phyloP scores from a whole-genome alignment of 495 filamentous ascomycete genomes.

The Lichenothelia convexa region DNA sequence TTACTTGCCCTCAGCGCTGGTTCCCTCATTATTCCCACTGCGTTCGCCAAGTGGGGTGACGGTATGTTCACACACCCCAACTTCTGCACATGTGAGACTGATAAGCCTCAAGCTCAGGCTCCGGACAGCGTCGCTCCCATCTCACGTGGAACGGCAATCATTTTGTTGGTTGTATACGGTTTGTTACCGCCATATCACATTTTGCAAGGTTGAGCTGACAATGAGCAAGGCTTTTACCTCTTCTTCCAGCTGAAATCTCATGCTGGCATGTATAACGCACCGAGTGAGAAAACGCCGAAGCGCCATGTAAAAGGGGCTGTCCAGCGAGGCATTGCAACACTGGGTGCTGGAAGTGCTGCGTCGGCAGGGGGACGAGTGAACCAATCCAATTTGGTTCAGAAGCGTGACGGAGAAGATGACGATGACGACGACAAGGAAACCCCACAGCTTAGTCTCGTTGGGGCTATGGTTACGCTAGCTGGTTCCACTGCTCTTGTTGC shows the following conservation, averaged over 20 bases:
- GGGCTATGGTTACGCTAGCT: conserved; percentile 51
- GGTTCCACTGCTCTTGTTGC: conserved; percentile 64
- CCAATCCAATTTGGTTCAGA: conserved; percentile 27
- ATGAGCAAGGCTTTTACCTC: too few relatives aligned
- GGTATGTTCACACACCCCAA: background rate
- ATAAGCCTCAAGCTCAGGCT: too few relatives aligned
- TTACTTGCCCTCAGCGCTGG: conserved; percentile 63
- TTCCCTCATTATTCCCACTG: conserved; percentile 74
- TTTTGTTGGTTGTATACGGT: conserved; percentile 15
- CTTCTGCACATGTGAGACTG: too few relatives aligned
- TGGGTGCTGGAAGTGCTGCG: conserved; percentile 22
- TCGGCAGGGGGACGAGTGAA: conserved; percentile 25
- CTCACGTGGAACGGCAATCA: conserved; percentile 14
- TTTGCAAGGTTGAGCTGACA: too few relatives aligned
- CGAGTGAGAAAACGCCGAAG: conserved; percentile 45
- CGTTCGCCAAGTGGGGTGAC: conserved; percentile 47
- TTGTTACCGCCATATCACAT: too few relatives aligned
- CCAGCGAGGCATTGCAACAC: conserved; percentile 27
- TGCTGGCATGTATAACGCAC: conserved; percentile 49
- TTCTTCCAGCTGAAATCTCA: conserved; percentile 28
- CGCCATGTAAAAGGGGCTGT: conserved; percentile 35
- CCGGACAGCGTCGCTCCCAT: conserved; percentile 5
- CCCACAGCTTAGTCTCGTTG: conserved; percentile 48
- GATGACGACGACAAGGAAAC: conserved; percentile 46
- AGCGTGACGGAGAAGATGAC: too few relatives aligned